Evolutionary conservation across 805 yeast genomes (phyloP), one percentile per base, ranked within the genome.

Genomic region (Candida maltosa): DNA sequence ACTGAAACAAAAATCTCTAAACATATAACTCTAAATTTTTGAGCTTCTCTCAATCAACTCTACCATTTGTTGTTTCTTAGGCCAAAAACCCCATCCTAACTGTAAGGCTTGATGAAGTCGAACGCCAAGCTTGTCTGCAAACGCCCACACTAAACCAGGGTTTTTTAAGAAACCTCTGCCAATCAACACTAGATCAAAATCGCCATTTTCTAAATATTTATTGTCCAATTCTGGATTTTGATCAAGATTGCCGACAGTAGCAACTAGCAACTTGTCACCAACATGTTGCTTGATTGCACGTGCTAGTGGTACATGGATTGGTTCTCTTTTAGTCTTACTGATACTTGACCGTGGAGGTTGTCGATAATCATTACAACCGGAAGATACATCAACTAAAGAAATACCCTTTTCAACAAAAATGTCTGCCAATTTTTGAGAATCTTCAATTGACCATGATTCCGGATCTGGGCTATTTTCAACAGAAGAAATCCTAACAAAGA

Each of bases 361-460:
- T 28, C 54, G 44, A 28, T 52, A 40, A 42, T 55, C 56, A 47
- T 64, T 66, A 30, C 79, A 79, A 39, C 81, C 83, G 6, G 76
- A 59, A 1, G 81, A 75, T 27, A 72, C 63, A 48, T 79, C 84
- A 24, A 78, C 42, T n/a, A 77, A 54, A 39, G 74, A 76, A 30
- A 78, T 64, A 8, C 76, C 78, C 32, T 54, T 60, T 16, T 64
- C 60, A 12, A 57, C 56, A 6, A 73, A 51, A 6, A 58, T 40
- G n/a, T 60, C 57, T 0, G 70, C 63, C 25, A 75, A 49, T 37
- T 57, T 55, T 21, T 64, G 45, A 3, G 76, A 54, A 42, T 76
- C 79, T 23, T 66, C 67, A 24, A 69, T 49, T 2, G 52, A 62
- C 76, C 78, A 73, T 4, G 63, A 55, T 2, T 52, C 54, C 16